Conservation (phyloP, 1,284 basidiomycete genomes). For the Exsudoporus floridanus region DNA sequence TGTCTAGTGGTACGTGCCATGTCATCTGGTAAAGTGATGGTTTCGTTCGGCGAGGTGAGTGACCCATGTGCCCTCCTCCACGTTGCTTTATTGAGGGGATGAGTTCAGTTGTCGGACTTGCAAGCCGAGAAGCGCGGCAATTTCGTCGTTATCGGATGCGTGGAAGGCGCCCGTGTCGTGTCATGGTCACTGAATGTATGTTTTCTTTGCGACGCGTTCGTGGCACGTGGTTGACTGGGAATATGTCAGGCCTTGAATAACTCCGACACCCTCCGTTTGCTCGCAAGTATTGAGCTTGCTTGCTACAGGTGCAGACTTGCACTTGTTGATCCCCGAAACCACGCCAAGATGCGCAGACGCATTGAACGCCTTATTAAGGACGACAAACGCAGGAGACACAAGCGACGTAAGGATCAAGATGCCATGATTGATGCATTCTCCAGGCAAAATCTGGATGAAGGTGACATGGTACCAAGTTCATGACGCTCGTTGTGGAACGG, state of each 20-base stretch:
- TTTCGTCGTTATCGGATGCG: slow-evolving; percentile 75
- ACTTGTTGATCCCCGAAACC: slow-evolving; percentile 59
- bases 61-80: slow-evolving; percentile 39
- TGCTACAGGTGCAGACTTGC: slow-evolving; percentile 72
- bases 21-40: slow-evolving; percentile 63
- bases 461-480: slow-evolving; percentile 25
- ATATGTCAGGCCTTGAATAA: slow-evolving; percentile 66
- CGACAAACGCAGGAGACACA: slow-evolving; percentile 73
- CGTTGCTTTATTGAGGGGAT: slow-evolving; percentile 4
- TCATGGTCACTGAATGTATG: slow-evolving; percentile 81
- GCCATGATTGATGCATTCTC: slow-evolving; percentile 75
- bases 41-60: slow-evolving; percentile 71
- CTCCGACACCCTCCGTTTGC: slow-evolving; percentile 72
- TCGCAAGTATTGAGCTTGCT: slow-evolving; percentile 78
- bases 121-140: slow-evolving; percentile 82
- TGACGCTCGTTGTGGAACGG: slow-evolving; percentile 13
- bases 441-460: slow-evolving; percentile 52
- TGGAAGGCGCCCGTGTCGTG: slow-evolving; percentile 66
- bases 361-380: slow-evolving; percentile 77
- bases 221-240: slow-evolving; percentile 8
- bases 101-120: slow-evolving; percentile 58
- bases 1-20: slow-evolving; percentile 63
- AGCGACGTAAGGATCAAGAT: slow-evolving; percentile 76
- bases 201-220: slow-evolving; percentile 16
- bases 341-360: slow-evolving; percentile 61